Evolutionary conservation across 1,139 yeast species (phyloP).

Genomic region (Geotrichum candidum): DNA sequence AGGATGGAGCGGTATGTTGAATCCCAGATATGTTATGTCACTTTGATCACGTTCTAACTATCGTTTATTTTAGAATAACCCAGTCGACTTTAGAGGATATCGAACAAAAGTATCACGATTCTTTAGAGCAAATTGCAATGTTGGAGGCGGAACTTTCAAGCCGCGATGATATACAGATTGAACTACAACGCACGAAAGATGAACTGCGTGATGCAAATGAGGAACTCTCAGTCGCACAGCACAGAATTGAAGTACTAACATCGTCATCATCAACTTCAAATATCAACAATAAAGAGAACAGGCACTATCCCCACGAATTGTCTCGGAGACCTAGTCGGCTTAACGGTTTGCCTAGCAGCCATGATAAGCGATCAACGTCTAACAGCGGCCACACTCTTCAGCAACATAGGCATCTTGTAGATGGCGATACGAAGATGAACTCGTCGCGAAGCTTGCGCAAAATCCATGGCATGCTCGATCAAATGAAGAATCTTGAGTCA

Average conservation of each 20-base stretch:
- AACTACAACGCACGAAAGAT: conserved; percentile 34
- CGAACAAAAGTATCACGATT: conserved; percentile 30
- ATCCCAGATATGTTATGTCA: neutral
- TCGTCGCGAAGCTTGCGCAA: conserved; percentile 31
- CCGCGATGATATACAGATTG: conserved; percentile 27
- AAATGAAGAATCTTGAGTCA: conserved; percentile 30
- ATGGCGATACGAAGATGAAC: conserved; percentile 22
- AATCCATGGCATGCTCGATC: conserved; percentile 34
- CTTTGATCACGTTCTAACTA: conserved; percentile 2
- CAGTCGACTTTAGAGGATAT: conserved; percentile 32
- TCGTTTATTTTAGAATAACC: conserved; percentile 23
- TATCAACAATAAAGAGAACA: neutral
- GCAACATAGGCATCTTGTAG: neutral
- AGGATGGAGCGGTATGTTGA: conserved; percentile 18
- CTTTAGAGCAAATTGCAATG: conserved; percentile 34
- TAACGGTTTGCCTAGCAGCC: neutral
- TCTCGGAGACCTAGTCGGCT: conserved; percentile 4
- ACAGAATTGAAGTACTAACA: conserved; percentile 21
- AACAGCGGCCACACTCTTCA: neutral
- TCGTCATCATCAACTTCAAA: conserved; percentile 9
- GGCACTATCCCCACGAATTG: neutral
- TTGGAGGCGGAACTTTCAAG: conserved; percentile 33
- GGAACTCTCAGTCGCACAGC: conserved; percentile 28
- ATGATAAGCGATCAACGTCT: neutral
- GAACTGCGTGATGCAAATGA: conserved; percentile 34